Conservation (phyloP, 2,329 filamentous ascomycete species). For the Oidium heveae region DNA sequence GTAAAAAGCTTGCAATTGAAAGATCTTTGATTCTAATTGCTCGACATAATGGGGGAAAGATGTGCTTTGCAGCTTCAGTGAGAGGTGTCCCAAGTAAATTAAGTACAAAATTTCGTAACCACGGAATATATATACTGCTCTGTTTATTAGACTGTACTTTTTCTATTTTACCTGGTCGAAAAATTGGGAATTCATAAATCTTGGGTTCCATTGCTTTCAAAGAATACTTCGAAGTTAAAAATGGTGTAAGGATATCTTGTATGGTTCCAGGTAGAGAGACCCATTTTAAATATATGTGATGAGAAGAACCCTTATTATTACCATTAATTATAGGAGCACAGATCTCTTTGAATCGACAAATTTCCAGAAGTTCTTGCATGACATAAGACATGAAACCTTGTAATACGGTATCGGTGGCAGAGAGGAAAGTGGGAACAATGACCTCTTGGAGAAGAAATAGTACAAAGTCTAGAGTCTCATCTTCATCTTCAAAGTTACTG, state of each 20-base stretch:
- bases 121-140: constrained; percentile 44
- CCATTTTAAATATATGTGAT: constrained; percentile 49
- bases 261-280: constrained; percentile 49
- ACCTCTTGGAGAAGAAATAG: constrained; percentile 68
- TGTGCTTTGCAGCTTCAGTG: constrained; percentile 43
- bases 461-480: constrained; percentile 67
- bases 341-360: constrained; percentile 44
- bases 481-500: constrained; percentile 56
- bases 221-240: constrained; percentile 60
- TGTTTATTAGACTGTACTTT: constrained; percentile 18
- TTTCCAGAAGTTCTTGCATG: constrained; percentile 73
- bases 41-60: constrained; percentile 61
- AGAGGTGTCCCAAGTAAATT: constrained; percentile 62
- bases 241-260: constrained; percentile 65
- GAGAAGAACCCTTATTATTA: constrained; percentile 19
- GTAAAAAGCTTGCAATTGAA: constrained; percentile 62
- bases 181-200: constrained; percentile 51
- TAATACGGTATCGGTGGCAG: constrained; percentile 61
- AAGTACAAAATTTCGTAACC: constrained; percentile 58
- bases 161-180: constrained; percentile 8
- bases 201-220: constrained; percentile 33
- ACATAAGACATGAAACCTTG: constrained; percentile 84
- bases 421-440: constrained; percentile 74
- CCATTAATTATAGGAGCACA: constrained; percentile 13
- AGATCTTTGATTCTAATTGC: constrained; percentile 70